Evolutionary conservation across 805 yeast species (phyloP).

Genomic region (Candida mattraensis): DNA sequence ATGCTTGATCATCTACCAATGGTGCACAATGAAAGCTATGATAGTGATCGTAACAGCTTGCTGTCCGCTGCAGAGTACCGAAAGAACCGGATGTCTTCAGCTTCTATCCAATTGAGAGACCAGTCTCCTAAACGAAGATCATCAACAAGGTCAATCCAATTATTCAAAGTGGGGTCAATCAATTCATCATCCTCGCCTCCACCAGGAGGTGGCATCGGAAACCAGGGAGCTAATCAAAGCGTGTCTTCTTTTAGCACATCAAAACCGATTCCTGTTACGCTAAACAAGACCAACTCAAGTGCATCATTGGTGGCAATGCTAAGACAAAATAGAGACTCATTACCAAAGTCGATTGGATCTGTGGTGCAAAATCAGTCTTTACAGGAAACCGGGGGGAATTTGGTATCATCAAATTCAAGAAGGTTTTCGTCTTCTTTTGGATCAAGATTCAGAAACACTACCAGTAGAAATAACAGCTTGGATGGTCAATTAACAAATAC

Average conservation of each 20-base stretch:
- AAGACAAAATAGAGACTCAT: slow-evolving; percentile 37
- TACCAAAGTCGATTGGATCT: slow-evolving; percentile 46
- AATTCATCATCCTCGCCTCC: slow-evolving; percentile 38
- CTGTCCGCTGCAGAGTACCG: slow-evolving; percentile 19
- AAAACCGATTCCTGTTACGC: slow-evolving; percentile 40
- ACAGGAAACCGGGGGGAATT: slow-evolving; percentile 10
- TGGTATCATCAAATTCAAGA: slow-evolving; percentile 41
- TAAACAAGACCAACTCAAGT: slow-evolving; percentile 48
- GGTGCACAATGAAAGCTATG: slow-evolving; percentile 12
- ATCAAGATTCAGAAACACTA: slow-evolving; percentile 41
- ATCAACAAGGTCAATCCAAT: slow-evolving; percentile 46
- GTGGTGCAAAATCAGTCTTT: slow-evolving; percentile 9
- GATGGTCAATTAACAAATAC: slow-evolving; percentile 25
- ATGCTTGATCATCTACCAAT: slow-evolving; percentile 17
- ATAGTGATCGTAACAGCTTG: slow-evolving; percentile 15
- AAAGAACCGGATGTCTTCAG: slow-evolving; percentile 21
- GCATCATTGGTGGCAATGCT: slow-evolving; percentile 54
- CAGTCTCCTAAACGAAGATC: slow-evolving; percentile 29
- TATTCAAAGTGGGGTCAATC: slow-evolving; percentile 64
- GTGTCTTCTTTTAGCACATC: slow-evolving; percentile 25
- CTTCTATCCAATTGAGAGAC: slow-evolving; percentile 23
- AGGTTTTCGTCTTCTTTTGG: slow-evolving; percentile 74
- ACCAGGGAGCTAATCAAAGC: too few species aligned
- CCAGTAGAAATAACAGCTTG: slow-evolving; percentile 30
- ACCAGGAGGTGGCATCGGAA: slow-evolving; percentile 15